phyloP scores from a whole-genome alignment of 2,329 filamentous ascomycete species.

The Daldinia sp. region DNA sequence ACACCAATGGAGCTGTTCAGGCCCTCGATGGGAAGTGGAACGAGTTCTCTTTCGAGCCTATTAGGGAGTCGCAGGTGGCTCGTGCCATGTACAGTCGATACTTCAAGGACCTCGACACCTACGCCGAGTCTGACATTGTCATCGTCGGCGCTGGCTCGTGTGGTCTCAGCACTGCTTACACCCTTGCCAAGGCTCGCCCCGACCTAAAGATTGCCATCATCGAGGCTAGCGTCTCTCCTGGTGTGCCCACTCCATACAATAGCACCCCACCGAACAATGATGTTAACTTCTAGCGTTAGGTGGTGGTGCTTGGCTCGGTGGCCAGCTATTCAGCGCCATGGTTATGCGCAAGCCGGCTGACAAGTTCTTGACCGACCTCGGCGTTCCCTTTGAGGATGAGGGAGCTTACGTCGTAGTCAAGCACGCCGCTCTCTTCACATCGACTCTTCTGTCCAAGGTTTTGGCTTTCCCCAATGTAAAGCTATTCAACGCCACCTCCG shows the following conservation, averaged over 20 bases:
- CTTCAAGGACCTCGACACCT: slow-evolving; percentile 86
- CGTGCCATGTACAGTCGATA: slow-evolving; percentile 94
- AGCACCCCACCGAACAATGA: neutral
- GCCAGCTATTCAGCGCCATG: slow-evolving; percentile 95
- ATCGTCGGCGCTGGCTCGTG: slow-evolving; percentile 92
- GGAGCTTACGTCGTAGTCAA: slow-evolving; percentile 91
- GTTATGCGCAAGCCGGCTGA: slow-evolving; percentile 93
- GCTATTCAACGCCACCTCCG: slow-evolving; percentile 93
- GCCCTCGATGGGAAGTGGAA: slow-evolving; percentile 82
- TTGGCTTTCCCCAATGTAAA: slow-evolving; percentile 89
- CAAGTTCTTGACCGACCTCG: slow-evolving; percentile 80
- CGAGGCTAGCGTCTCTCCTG: slow-evolving; percentile 84
- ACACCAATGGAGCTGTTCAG: slow-evolving; percentile 62
- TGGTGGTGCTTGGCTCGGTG: slow-evolving; percentile 91
- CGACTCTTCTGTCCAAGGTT: slow-evolving; percentile 84
- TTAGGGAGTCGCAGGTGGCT: slow-evolving; percentile 91
- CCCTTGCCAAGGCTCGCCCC: slow-evolving; percentile 81
- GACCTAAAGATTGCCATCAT: slow-evolving; percentile 92
- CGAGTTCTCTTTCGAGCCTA: slow-evolving; percentile 81
- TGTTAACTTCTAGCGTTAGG: slow-evolving; percentile 55
- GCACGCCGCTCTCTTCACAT: slow-evolving; percentile 92
- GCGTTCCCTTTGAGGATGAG: slow-evolving; percentile 87
- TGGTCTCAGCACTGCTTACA: slow-evolving; percentile 84
- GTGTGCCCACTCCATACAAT: slow-evolving; percentile 49
- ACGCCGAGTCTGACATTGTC: slow-evolving; percentile 93